phyloP scores from a whole-genome alignment of 75 land plant genomes.

The Larix kaempferi region DNA sequence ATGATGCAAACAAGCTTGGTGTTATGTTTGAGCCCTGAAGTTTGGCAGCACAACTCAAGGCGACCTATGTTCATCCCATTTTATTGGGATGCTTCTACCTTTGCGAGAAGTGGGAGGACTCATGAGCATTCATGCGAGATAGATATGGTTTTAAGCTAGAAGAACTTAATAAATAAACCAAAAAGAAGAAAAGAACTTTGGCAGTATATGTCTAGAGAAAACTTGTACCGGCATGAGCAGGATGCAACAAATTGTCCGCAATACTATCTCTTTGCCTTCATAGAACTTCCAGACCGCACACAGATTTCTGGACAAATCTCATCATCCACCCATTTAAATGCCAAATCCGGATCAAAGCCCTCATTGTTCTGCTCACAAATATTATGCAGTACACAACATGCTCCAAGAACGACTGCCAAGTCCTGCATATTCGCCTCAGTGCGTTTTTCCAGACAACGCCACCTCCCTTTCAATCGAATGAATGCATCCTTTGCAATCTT shows the following conservation, averaged over 20 bases:
- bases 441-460: slow-evolving; percentile 85
- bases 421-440: slow-evolving; percentile 96
- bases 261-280: slow-evolving; percentile 70
- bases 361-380: slow-evolving; percentile 81
- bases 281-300: slow-evolving; percentile 34
- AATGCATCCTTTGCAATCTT: slow-evolving; percentile 61
- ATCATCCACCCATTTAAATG: slow-evolving; percentile 63
- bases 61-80: too few species aligned
- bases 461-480: slow-evolving; percentile 76
- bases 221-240: slow-evolving; percentile 67
- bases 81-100: too few species aligned
- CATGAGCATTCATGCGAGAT: too few species aligned
- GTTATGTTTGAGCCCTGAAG: too few species aligned
- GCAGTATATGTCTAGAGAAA: slow-evolving; percentile 27
- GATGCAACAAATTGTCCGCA: slow-evolving; percentile 86
- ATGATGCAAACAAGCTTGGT: too few species aligned
- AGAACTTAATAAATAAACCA: too few species aligned
- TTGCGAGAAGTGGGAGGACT: too few species aligned
- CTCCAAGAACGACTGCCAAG: slow-evolving; percentile 89
- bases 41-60: too few species aligned
- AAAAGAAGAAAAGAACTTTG: too few species aligned
- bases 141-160: too few species aligned
- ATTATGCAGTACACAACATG: slow-evolving; percentile 93
- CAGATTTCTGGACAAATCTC: slow-evolving; percentile 44
- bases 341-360: slow-evolving; percentile 53